These are phyloP conservation scores for Trypethelium eluteriae DNA, from an alignment of 495 filamentous ascomycete genomes.

Conservation along the genomic window DNA sequence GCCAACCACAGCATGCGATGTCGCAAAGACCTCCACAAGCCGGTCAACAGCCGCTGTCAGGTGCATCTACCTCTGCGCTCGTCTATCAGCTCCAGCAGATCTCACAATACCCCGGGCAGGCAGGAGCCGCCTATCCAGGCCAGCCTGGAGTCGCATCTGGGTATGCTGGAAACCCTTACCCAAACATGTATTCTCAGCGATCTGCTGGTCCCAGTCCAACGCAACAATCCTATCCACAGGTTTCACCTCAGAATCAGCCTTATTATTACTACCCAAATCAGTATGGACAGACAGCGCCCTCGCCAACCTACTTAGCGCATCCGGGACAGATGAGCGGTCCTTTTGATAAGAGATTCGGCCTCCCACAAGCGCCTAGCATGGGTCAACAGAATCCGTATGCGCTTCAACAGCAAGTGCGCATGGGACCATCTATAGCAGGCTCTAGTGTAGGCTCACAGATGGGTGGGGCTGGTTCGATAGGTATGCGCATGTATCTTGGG, in stretches of 20 bases:
- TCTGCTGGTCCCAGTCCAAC: slow-evolving; percentile 20
- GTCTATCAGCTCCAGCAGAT: slow-evolving; percentile 42
- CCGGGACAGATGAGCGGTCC: background rate
- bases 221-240: slow-evolving; percentile 20
- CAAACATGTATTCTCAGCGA: slow-evolving; percentile 16
- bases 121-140: slow-evolving; percentile 27
- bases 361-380: background rate
- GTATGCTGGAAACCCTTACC: slow-evolving; percentile 3
- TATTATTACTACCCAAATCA: slow-evolving; percentile 26
- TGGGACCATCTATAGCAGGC: background rate
- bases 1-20: slow-evolving; percentile 10
- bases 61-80: slow-evolving; percentile 36
- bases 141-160: slow-evolving; percentile 16
- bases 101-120: slow-evolving; percentile 39
- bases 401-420: background rate
- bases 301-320: background rate
- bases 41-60: slow-evolving; percentile 20
- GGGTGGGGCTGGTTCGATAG: background rate
- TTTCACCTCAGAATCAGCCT: slow-evolving; percentile 22
- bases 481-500: background rate
- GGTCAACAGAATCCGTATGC: background rate
- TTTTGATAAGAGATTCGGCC: background rate
- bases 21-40: slow-evolving; percentile 19
- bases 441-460: background rate
- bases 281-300: background rate